Percentiles rank a stretch among this genome's conserved stretches.
phyloP scores from a whole-genome alignment of 139 green algal species.

The Picochlorum sp. region DNA sequence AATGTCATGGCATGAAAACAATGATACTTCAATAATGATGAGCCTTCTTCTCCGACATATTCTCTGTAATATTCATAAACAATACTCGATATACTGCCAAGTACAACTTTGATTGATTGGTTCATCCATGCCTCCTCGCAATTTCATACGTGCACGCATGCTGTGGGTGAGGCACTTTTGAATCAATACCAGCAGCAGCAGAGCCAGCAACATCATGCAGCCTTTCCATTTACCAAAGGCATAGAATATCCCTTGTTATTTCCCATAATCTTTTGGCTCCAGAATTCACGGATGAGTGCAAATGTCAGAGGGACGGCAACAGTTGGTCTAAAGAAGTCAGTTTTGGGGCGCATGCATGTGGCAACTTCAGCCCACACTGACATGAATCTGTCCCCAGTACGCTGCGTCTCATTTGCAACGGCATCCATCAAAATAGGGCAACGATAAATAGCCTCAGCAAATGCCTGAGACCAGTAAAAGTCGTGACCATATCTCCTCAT shows the following conservation, averaged over 20 bases:
- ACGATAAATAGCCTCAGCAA: constrained; percentile 41
- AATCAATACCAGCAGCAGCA: too few species aligned
- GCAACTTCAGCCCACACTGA: constrained; percentile 83
- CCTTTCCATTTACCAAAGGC: constrained; percentile 6
- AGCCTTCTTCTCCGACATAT: too few species aligned
- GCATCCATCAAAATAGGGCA: constrained; percentile 77
- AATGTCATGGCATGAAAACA: too few species aligned
- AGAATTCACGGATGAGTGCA: constrained; percentile 72
- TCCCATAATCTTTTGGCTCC: constrained; percentile 62
- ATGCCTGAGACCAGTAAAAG: constrained; percentile 58
- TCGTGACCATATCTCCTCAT: constrained; percentile 69
- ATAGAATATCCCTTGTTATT: not conserved
- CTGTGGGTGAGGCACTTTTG: too few species aligned
- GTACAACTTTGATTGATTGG: too few species aligned
- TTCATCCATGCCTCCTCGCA: too few species aligned
- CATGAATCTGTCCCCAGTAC: constrained; percentile 73
- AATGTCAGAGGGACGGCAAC: constrained; percentile 67
- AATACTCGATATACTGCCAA: too few species aligned
- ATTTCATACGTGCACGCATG: too few species aligned
- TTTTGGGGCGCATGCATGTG: constrained; percentile 87
- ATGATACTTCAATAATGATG: too few species aligned
- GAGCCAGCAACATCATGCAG: not conserved
- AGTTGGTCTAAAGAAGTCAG: constrained; percentile 83
- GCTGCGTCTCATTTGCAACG: constrained; percentile 71
- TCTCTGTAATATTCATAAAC: too few species aligned